Evolutionary conservation across 441 rosid genomes (phyloP), one percentile per base, ranked within the genome.

Genomic region (Erodium texanum): DNA sequence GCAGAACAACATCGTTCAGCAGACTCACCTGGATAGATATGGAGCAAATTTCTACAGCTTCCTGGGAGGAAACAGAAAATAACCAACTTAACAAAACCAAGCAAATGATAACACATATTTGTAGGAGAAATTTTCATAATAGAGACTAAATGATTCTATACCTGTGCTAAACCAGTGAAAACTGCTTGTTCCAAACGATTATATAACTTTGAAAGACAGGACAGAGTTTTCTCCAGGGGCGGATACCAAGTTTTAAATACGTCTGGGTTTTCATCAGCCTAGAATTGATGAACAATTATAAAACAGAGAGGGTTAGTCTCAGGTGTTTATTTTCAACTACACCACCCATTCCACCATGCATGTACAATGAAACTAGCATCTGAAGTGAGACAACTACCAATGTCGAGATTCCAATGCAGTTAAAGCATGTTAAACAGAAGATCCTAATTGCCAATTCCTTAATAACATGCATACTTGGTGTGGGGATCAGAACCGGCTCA

Each of bases 151-250:
- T 50, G 76, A 71, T 65, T 65, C 77, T 65, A 75, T 72, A 85
- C 97, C 97, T 94, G 99, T 12, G 99, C 99, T 79, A 94, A 77
- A 68, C 99, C 97, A 75, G 97, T 94, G 82, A 94, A 94, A 67
- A 91, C 93, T 19, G 84, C 78, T 74, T 89, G 84, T 75, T 94
- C 97, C 77, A 94, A 76, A 82, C 96, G 92, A 27, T 76, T 89
- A 75, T 94, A 91, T 76, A 94, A 75, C 82, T 90, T 94, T 10
- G 97, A 89, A 66, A 94, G 94, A 87, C 89, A 84, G 64, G 99
- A 89, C 56, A 92, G 69, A 59, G 99, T 91, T 81, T 85, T 91
- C 86, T 94, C 99, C 77, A 91, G 69, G 41, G 99, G 92, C 23
- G 99, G 97, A 74, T 89, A 94, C 99, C 97, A 92, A 79, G 89